Base-by-base conservation (phyloP, 2,329 filamentous ascomycete species). In the Venturia asperata region DNA sequence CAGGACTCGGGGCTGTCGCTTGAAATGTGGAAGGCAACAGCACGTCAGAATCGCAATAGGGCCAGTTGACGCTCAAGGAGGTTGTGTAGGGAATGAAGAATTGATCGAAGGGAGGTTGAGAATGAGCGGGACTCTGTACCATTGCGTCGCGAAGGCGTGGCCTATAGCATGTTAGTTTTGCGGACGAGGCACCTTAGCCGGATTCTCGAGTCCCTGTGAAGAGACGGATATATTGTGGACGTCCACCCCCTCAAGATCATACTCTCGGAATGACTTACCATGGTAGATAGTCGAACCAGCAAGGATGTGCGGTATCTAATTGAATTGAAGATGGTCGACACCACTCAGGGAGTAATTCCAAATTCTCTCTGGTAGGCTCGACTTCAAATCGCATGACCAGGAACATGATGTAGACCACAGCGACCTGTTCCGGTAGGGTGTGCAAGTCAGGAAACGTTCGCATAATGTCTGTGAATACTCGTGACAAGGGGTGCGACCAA, bases 321-420 rank as follows among this genome's bases (percentile, higher is more conserved):
- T 96, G 91, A 7, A 82, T 82, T 0, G 83, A 80, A 1, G 83
- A 79, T 1, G 92, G 91, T 0, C 82, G 82, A 47, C 87, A 77
- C 85, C 89, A 96, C 5, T 85, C 80, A 0, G 92, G 91, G 13
- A 96, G 77, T 4, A 88, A 83, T 30, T 91, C 85, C 74, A 89
- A 92, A 76, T 92, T 95, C 69, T 92, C 88, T 67, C 83, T 82
- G 0, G 90, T 90, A 0, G 91, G 91, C 37, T 85, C 85, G 65
- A 96, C 88, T 73, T 91, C 87, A 90, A 92, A 96, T 52, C 78
- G 76, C 87, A 94, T 91, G 68, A 92, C 73, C 41, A 92, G 82
- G 75, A 95, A 96, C 90, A 96, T 95, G 72, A 88, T 79, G 74
- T 92, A 95, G 9, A 96, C 81, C 7, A 91, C 85, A 10, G 89